Conservation (phyloP, 2,329 filamentous ascomycete genomes). For the Aspergillus sp. region DNA sequence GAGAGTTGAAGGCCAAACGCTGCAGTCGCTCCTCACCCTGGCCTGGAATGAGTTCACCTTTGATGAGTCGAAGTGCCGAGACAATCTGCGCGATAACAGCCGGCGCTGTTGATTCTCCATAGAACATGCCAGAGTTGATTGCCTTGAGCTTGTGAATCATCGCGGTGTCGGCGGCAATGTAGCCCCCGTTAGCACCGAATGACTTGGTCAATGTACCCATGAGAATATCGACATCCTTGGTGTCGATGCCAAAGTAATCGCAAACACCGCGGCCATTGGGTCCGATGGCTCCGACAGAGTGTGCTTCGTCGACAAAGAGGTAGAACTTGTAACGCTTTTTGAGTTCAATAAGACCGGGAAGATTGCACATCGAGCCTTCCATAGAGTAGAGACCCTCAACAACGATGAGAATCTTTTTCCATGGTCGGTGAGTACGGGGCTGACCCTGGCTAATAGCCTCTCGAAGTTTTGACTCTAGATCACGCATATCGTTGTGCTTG, state of each 20-base stretch:
- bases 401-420: conserved; percentile 98
- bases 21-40: conserved; percentile 95
- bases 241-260: conserved; percentile 93
- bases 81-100: conserved; percentile 89
- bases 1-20: conserved; percentile 95
- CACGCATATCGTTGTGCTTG: conserved; percentile 93
- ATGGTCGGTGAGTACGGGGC: conserved; percentile 94
- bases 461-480: conserved; percentile 81
- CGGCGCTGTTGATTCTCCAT: conserved; percentile 83
- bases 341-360: conserved; percentile 82
- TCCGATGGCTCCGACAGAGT: conserved; percentile 90
- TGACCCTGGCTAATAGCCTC: conserved; percentile 96
- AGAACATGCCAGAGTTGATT: conserved; percentile 82
- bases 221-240: conserved; percentile 84
- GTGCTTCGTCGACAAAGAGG: conserved; percentile 93
- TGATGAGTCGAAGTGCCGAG: conserved; percentile 82
- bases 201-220: conserved; percentile 99
- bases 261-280: conserved; percentile 88
- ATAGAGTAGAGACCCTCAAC: conserved; percentile 98
- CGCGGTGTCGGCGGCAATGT: conserved; percentile 82
- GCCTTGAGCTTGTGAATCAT: conserved; percentile 89
- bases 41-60: conserved; percentile 80
- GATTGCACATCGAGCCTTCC: conserved; percentile 98
- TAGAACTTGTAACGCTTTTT: conserved; percentile 98
- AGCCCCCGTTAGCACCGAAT: conserved; percentile 96